Evolutionary conservation across 179 eudicot genomes (phyloP), one percentile per base, ranked within the genome.

Genomic region (Vitellaria paradoxa): DNA sequence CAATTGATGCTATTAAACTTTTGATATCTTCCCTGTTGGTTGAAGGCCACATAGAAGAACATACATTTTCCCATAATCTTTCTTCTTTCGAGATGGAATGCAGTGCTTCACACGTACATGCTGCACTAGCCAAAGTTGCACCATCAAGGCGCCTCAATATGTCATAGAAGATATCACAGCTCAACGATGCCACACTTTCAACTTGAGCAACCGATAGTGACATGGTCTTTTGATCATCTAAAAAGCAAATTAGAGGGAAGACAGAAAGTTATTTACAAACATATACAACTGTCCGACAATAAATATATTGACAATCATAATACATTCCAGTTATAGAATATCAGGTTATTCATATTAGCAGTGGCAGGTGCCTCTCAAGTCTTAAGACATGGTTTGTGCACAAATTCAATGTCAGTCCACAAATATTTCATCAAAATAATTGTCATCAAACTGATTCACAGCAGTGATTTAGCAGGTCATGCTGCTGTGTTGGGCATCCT

Each of bases 1-100:
- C 98, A 7, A 89, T 66, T 14, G 90, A 90, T 69, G 85, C 69
- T 64, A 94, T 89, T 68, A 94, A 75, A 73, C 78, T 83, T 77
- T 85, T 89, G 21, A 93, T 88, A 59, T 93, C 98, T 42, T 90
- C 90, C n/a, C 81, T 73, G 57, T 86, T 89, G 65, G 91, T 91
- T 63, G 97, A 91, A 80, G 98, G 98, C 98, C 98, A 94, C 83
- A 88, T 69, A 68, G 93, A 91, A 76, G 80, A 79, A 73, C 99
- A 95, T 18, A 87, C 91, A 52, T 95, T 83, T 89, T 91, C 92
- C 99, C 99, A 95, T 67, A 95, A 70, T 65, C 76, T 87, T 77
- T 95, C 97, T 83, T 95, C 99, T 84, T 87, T 90, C 5, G 99
- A 89, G 77, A 95, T 90, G 66, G 94, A 85, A 74, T 74, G 84